Base-by-base conservation (phyloP, 495 filamentous ascomycete genomes). In the Penicillium lagena region DNA sequence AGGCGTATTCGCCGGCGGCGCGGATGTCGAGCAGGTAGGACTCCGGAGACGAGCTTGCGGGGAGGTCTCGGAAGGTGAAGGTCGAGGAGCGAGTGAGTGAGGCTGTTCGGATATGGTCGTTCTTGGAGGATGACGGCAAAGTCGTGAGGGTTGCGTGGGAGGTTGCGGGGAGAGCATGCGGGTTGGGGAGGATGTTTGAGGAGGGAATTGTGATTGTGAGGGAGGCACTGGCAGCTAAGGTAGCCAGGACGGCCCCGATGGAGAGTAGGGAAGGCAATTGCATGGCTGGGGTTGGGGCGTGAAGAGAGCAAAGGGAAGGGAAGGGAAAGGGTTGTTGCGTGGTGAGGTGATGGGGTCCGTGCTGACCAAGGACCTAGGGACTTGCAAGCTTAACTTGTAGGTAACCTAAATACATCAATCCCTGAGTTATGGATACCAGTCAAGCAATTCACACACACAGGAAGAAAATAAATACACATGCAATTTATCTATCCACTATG, bases 11-110 rank as follows among this genome's bases (percentile, higher is more conserved):
- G 31, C 46, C 42, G 2, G 70, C 58, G 52, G 81, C 82, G 59
- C 85, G 73, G n/a, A 96, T 72, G 52, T 91, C 85, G 13, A 87
- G 77, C 3, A 96, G 73, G 58, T 95, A 98, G 33, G 78, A 85
- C 2, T 82, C 85, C 6, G 51, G 50, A 27, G 37, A 43, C 36
- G 50, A 40, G 22, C 22, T 4, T 22, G 22, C 22, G 12, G 65
- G 56, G 0, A 73, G 40, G 14, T 89, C 81, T 29, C 58, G 68
- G 69, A 96, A 95, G 43, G 74, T 66, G 58, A 97, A 88, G 14
- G 76, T 79, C 46, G 83, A 84, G 45, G 74, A 58, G 40, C 73
- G 67, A 13, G 81, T 77, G 7, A 96, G 62, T 0, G 82, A 81
- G 0, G 86, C 81, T 15, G 64, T 60, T 48, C 76, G 58, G 8